phyloP scores from a whole-genome alignment of 1,284 basidiomycete species.

The Sutorius eximius region DNA sequence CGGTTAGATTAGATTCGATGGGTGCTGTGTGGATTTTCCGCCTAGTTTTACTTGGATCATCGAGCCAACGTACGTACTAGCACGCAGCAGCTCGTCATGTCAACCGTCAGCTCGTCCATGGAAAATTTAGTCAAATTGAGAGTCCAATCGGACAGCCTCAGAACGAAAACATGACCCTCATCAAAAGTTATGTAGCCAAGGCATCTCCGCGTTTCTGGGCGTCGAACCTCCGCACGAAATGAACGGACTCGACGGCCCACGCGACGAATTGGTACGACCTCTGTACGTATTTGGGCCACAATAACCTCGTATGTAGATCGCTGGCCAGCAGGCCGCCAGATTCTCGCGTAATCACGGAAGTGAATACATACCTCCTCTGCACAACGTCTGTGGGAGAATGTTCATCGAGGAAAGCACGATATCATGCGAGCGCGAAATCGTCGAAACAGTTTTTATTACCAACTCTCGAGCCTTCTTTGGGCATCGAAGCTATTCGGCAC shows the following conservation, averaged over 20 bases:
- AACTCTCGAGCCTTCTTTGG: neutral
- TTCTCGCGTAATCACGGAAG: slow-evolving; percentile 34
- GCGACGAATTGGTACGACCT: slow-evolving; percentile 15
- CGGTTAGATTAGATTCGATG: slow-evolving; percentile 34
- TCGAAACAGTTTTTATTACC: neutral
- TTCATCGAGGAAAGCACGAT: slow-evolving; percentile 6
- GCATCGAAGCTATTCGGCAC: slow-evolving; percentile 9
- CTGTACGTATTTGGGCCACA: slow-evolving; percentile 26
- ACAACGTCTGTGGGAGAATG: slow-evolving; percentile 8
- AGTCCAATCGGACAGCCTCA: slow-evolving; percentile 5
- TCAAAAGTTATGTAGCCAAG: slow-evolving; percentile 15
- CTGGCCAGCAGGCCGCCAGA: slow-evolving; percentile 10
- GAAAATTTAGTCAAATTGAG: slow-evolving; percentile 19
- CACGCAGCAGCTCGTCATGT: slow-evolving; percentile 20
- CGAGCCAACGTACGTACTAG: neutral
- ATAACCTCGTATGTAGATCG: slow-evolving; percentile 29
- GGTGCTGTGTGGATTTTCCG: slow-evolving; percentile 18
- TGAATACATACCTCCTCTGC: slow-evolving; percentile 18
- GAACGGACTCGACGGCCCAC: slow-evolving; percentile 28
- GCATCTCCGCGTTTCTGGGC: slow-evolving; percentile 34
- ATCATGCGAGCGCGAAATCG: neutral
- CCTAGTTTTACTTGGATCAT: neutral
- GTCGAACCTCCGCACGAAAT: slow-evolving; percentile 34
- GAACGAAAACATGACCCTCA: slow-evolving; percentile 1
- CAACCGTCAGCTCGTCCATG: slow-evolving; percentile 20